Percentiles rank a stretch among this genome's conserved stretches.
phyloP scores from a whole-genome alignment of 139 green algal species.

The Pycnococcus provasolii region DNA sequence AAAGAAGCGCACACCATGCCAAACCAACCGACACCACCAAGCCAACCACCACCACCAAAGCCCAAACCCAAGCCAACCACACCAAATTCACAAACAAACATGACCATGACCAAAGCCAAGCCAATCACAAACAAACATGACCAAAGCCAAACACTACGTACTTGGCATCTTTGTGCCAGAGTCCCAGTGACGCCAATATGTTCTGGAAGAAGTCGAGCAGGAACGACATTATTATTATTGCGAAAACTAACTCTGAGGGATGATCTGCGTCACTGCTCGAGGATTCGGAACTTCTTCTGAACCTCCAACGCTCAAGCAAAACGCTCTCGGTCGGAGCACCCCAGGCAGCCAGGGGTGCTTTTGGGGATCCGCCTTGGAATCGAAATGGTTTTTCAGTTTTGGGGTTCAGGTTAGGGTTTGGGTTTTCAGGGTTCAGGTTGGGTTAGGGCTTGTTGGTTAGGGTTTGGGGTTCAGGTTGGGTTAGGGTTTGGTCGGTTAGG shows the following conservation, averaged over 20 bases:
- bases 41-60: not conserved
- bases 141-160: conserved; percentile 60
- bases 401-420: too few relatives aligned
- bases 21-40: not conserved
- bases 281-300: not conserved
- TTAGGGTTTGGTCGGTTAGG: too few relatives aligned
- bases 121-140: not conserved
- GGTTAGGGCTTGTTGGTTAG: too few relatives aligned
- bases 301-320: not conserved
- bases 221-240: conserved; percentile 16
- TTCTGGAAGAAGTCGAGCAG: conserved; percentile 70
- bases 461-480: too few relatives aligned
- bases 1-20: not conserved
- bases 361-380: not conserved
- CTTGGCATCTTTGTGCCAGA: conserved; percentile 99
- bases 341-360: not conserved
- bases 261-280: not conserved
- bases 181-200: conserved; percentile 79
- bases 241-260: not conserved
- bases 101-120: not conserved
- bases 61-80: not conserved
- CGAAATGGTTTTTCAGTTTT: too few relatives aligned
- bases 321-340: not conserved
- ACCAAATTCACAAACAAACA: not conserved
- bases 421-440: too few relatives aligned